These are phyloP conservation scores for Medakamo hakoo DNA, from an alignment of 139 green algal genomes.

Conservation along the genomic window DNA sequence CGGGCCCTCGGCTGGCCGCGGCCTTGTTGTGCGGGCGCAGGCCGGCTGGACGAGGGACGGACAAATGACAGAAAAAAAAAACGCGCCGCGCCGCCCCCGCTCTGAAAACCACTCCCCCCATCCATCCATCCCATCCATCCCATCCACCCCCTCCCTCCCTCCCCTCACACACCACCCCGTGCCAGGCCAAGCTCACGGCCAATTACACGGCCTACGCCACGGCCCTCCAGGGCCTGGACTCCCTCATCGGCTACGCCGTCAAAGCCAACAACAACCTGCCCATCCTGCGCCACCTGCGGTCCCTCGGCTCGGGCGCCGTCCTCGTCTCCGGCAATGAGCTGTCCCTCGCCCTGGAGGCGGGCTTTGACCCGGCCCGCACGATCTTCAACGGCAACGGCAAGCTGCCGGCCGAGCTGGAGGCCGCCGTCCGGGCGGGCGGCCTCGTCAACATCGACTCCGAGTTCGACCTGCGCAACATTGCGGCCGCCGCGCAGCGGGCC, in stretches of 20 bases:
- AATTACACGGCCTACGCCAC: slow-evolving; percentile 72
- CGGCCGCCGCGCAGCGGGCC: slow-evolving; percentile 18
- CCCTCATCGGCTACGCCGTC: slow-evolving; percentile 89
- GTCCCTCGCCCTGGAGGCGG: slow-evolving; percentile 45
- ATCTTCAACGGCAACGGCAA: slow-evolving; percentile 94
- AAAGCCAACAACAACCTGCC: slow-evolving; percentile 98
- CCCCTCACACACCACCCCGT: background rate
- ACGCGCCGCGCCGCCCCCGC: too few relatives aligned
- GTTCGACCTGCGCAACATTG: slow-evolving; percentile 86
- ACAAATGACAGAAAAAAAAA: too few relatives aligned
- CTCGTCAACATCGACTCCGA: slow-evolving; percentile 93
- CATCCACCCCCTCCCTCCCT: background rate
- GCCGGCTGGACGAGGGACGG: too few relatives aligned
- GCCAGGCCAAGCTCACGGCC: slow-evolving; percentile 23
- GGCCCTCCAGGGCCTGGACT: slow-evolving; percentile 67
- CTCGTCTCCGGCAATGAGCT: slow-evolving; percentile 86
- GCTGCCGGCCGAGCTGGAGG: slow-evolving; percentile 78
- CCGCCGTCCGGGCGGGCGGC: slow-evolving; percentile 65
- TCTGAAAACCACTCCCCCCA: too few relatives aligned
- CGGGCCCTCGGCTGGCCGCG: too few relatives aligned
- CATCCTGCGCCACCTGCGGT: slow-evolving; percentile 68
- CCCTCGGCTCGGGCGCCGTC: slow-evolving; percentile 43
- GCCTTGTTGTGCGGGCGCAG: too few relatives aligned
- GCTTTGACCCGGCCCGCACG: slow-evolving; percentile 73
- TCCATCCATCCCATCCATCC: background rate